phyloP scores from a whole-genome alignment of 2,329 filamentous ascomycete species.

The Colletotrichum sp. region DNA sequence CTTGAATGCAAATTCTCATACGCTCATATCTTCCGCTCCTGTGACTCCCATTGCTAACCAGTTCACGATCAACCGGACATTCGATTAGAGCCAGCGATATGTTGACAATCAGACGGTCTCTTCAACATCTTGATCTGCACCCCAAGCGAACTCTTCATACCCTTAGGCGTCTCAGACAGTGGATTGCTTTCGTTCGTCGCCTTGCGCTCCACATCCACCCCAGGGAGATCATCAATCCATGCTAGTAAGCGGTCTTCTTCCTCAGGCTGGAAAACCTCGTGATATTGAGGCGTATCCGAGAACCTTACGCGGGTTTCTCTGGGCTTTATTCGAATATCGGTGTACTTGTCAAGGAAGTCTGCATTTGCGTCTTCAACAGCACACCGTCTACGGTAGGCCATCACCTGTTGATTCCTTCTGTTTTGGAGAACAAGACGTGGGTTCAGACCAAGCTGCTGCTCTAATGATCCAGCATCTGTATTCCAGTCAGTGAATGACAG shows the following conservation, averaged over 20 bases:
- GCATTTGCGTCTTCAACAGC: not conserved
- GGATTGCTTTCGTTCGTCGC: not conserved
- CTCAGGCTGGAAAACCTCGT: not conserved
- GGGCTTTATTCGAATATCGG: not conserved
- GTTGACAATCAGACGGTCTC: not conserved
- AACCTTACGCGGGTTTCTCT: not conserved
- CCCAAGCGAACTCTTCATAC: not conserved
- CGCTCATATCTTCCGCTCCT: not conserved
- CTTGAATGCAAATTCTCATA: no score
- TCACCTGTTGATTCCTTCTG: not conserved
- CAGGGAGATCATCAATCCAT: not conserved
- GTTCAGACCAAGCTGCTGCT: not conserved
- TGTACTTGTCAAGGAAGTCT: not conserved
- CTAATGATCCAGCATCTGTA: not conserved
- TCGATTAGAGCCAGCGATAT: rapidly evolving
- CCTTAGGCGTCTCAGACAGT: not conserved
- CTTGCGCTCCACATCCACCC: not conserved
- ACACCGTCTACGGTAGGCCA: not conserved
- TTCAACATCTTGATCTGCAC: not conserved
- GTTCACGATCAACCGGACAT: not conserved
- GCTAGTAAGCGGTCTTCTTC: not conserved
- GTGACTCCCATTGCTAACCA: not conserved
- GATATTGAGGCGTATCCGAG: not conserved
- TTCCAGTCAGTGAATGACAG: not conserved
- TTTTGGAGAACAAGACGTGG: not conserved